Evolutionary conservation across 352 stramenopile species (phyloP).

Genomic region (Paralagenidium karlingii): DNA sequence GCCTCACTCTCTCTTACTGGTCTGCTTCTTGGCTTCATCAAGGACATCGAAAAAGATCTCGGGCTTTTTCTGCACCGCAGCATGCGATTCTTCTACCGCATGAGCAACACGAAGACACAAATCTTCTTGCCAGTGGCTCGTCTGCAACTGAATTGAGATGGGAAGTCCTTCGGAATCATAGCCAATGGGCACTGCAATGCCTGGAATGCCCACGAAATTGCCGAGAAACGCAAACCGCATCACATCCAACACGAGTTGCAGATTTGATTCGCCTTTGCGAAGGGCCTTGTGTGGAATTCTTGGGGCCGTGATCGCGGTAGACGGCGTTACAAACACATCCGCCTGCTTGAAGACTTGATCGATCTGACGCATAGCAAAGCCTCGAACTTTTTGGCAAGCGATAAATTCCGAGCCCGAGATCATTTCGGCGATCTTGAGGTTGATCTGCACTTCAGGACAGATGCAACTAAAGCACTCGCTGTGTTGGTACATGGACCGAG

Average conservation of each 20-base stretch:
- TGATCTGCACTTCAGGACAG: slow-evolving; percentile 59
- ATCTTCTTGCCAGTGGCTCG: slow-evolving; percentile 62
- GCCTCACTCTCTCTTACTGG: too few species aligned
- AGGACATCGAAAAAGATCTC: slow-evolving; percentile 34
- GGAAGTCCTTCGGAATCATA: slow-evolving; percentile 48
- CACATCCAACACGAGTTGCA: slow-evolving; percentile 11
- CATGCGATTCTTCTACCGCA: slow-evolving; percentile 26
- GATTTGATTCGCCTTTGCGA: slow-evolving; percentile 19
- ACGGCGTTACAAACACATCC: slow-evolving; percentile 82
- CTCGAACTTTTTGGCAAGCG: slow-evolving; percentile 72
- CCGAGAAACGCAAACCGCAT: slow-evolving; percentile 78
- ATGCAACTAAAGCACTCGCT: too few species aligned
- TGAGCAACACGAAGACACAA: slow-evolving; percentile 54
- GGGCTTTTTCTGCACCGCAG: slow-evolving; percentile 21
- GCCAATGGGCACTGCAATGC: slow-evolving; percentile 57
- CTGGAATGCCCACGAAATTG: slow-evolving; percentile 82
- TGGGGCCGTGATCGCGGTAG: slow-evolving; percentile 60
- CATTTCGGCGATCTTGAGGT: slow-evolving; percentile 54
- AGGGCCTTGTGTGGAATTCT: slow-evolving; percentile 59
- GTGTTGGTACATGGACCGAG: too few species aligned
- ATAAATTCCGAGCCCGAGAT: slow-evolving; percentile 72
- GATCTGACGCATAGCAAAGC: slow-evolving; percentile 69
- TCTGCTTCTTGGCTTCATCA: too few species aligned
- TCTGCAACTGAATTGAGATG: slow-evolving; percentile 71
- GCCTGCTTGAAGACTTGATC: slow-evolving; percentile 74